phyloP scores from a whole-genome alignment of 2,329 filamentous ascomycete species.

The Myriosclerotinia duriaeana region DNA sequence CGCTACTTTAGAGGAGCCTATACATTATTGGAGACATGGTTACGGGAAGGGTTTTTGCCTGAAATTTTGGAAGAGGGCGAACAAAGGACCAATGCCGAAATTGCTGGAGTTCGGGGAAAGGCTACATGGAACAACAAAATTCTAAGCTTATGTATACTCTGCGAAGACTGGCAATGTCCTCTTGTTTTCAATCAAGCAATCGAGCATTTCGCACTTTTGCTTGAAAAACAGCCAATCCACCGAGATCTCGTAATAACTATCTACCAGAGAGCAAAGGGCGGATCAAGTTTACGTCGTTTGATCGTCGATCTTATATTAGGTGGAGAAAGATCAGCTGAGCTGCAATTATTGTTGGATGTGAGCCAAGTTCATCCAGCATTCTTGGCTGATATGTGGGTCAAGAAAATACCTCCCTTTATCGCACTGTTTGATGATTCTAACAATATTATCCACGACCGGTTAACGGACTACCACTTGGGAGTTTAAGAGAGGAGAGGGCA shows the following conservation, averaged over 20 bases:
- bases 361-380: background rate
- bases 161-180: background rate
- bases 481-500: background rate
- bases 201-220: background rate
- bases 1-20: too few species aligned
- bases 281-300: constrained; percentile 1
- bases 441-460: too few species aligned
- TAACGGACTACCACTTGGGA: background rate
- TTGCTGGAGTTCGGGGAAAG: background rate
- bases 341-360: background rate
- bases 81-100: background rate
- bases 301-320: background rate
- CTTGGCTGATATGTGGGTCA: background rate
- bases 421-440: background rate
- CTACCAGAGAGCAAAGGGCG: background rate
- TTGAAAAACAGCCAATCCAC: too few species aligned
- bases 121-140: background rate
- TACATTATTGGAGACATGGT: background rate
- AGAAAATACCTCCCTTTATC: background rate
- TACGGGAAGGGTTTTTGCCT: background rate
- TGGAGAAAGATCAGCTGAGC: too few species aligned
- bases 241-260: too few species aligned
- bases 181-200: background rate
- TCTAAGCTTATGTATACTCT: background rate
- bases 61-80: background rate